Base-by-base conservation (phyloP, 371 early-diverging fungal species). In the Lichtheimia corymbifera region DNA sequence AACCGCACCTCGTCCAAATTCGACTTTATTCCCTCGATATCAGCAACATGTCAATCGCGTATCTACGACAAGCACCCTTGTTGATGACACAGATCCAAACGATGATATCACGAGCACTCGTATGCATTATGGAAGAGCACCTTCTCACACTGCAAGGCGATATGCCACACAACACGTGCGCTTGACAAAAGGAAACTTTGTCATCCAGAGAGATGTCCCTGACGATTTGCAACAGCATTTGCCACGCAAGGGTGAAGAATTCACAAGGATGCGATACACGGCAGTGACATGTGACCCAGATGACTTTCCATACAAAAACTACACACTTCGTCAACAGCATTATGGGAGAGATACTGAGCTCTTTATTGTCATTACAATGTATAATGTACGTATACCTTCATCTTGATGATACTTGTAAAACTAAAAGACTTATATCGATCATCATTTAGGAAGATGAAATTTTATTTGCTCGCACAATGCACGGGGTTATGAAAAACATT, bases 281-380 rank as follows among this genome's bases (percentile, higher is more conserved):
- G 92, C 94, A 6, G 91, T 85, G 4, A 92, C 93, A 0, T 92
- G 89, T 65, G 92, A 93, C 53, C 91, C 95, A 11, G 89, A 96
- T 68, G 88, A 93, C 13, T 95, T 95, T 72, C 66, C 73, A 40
- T 58, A 76, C 45, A 72, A 85, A 17, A 73, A 85, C 13, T 96
- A 93, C 74, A 87, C 90, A 0, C 78, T 97, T 55, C 84, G 96
- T 11, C 96, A 91, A 17, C 83, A 83, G 54, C 73, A 91, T 47
- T 86, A 86, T 66, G 79, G 84, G 41, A 83, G 96, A 50, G 66
- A 85, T 47, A 97, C 97, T 7, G 97, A 97, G 73, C 72, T 97
- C 18, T 90, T 91, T 55, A 88, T 92, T 50, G 97, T 94, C 44
- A 83, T 96, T 70, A 77, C 77, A 1, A 73, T 77, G 77, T 77